Percentiles rank a stretch among this genome's conserved stretches.
Evolutionary conservation across 306 rosid species (phyloP).

Genomic region (Inga laurina): DNA sequence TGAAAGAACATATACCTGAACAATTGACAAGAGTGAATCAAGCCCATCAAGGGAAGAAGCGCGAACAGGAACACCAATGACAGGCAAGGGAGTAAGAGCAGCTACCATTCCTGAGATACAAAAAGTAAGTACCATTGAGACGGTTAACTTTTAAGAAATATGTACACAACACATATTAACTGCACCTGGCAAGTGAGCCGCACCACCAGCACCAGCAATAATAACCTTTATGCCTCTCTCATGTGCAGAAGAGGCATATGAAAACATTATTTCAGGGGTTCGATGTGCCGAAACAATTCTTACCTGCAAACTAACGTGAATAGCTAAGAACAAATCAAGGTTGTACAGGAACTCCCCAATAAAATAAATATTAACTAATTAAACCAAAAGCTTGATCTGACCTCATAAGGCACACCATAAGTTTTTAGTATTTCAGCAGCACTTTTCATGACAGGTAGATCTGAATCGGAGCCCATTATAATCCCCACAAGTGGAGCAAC

Average conservation of each 20-base stretch:
- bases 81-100: conserved; percentile 76
- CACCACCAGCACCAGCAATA: conserved; percentile 97
- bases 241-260: conserved; percentile 69
- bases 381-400: conserved; percentile 22
- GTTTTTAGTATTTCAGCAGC: conserved; percentile 74
- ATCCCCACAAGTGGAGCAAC: conserved; percentile 77
- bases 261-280: conserved; percentile 79
- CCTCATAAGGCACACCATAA: conserved; percentile 84
- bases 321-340: conserved; percentile 20
- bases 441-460: conserved; percentile 87
- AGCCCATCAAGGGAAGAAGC: conserved; percentile 78
- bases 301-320: conserved; percentile 52
- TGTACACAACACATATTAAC: conserved; percentile 19
- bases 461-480: conserved; percentile 98
- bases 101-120: conserved; percentile 85
- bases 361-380: background rate
- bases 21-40: conserved; percentile 86
- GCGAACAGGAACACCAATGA: conserved; percentile 90
- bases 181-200: conserved; percentile 90
- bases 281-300: conserved; percentile 89
- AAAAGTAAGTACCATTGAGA: conserved; percentile 26
- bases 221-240: conserved; percentile 76
- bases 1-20: conserved; percentile 59
- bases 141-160: background rate
- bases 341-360: background rate